Evolutionary conservation across 2,329 filamentous ascomycete species (phyloP).

Genomic region (Hypomyces rosellus): DNA sequence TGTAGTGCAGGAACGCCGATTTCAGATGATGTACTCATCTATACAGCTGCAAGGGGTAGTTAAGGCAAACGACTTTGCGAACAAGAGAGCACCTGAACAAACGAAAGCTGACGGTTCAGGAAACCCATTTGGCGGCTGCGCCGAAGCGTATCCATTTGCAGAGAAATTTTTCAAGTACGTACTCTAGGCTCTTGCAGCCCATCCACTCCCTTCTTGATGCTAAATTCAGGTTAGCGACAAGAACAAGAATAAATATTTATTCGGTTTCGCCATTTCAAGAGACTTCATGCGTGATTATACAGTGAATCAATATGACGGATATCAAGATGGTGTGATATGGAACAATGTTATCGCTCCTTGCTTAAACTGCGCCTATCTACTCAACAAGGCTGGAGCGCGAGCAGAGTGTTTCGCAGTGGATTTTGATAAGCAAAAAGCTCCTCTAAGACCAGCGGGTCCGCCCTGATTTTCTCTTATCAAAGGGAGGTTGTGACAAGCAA

Average conservation of each 20-base stretch:
- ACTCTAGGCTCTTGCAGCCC: not conserved
- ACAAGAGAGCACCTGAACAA: not conserved
- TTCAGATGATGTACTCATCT: not conserved
- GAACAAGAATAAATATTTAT: not conserved
- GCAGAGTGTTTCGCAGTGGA: not conserved
- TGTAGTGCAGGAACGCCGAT: not conserved
- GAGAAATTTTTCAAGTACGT: not conserved
- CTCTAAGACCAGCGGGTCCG: too few species aligned
- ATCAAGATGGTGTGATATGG: too few species aligned
- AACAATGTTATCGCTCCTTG: not conserved
- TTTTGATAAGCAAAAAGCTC: too few species aligned
- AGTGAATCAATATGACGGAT: too few species aligned
- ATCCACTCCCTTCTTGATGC: not conserved
- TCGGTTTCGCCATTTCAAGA: not conserved
- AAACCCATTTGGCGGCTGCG: constrained; percentile 1
- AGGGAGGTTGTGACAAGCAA: too few species aligned
- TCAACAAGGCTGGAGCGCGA: not conserved
- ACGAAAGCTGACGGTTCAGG: not conserved
- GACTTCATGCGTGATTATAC: not conserved
- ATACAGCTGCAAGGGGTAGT: too few species aligned
- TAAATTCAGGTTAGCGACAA: not conserved
- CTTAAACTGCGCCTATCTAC: not conserved
- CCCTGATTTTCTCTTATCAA: too few species aligned
- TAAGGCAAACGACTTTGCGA: not conserved
- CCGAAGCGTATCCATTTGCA: constrained; percentile 6